Base-by-base conservation (phyloP, 1,284 basidiomycete genomes). In the Ganoderma sinense region DNA sequence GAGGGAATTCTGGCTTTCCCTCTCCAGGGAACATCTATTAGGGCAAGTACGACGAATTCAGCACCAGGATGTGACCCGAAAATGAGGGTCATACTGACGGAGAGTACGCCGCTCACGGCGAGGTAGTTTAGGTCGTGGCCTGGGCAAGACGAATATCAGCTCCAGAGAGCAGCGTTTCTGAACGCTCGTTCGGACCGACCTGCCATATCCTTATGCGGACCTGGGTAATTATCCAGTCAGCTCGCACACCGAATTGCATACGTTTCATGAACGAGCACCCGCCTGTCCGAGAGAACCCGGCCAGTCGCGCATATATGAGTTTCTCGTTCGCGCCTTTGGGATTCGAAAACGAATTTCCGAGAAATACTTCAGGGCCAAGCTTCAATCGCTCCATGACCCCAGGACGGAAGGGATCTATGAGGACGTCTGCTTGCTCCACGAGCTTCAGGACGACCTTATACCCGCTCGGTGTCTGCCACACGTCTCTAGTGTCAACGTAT, bases 101-200 rank as follows among this genome's bases (percentile, higher is more conserved):
- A 90, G 13, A 95, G 83, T 6, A 93, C 85, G 0, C 94, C 94
- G 71, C 91, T 93, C 36, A 94, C 84, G 11, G 94, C 94, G n/a
- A 95, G 85, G 78, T 95, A 96, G 78, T 95, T 96, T 74, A 96
- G 88, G 77, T 96, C 94, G 77, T 96, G 94, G 29, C 91, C 91
- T 93, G 67, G 11, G 43, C 70, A 5, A 36, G 29, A 33, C 23
- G 2, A 10, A 33, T 18, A 56, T 56, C 29, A 56, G 31, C 53
- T 26, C 18, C n/a, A n/a, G 62, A 53, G 67, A 26, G 74, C 65
- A 72, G 41, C 41, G n/a, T 62, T 23, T 53, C 58, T 20, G 2
- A 1, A 41, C 20, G 20, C 62, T 58, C 33, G 5, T 7, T 59
- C n/a, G 16, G 26, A 75, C 83, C 33, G 74, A 91, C 91, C 91